Evolutionary conservation across 768 basidiomycete species (phyloP).

Genomic region (Amylocystis lapponica): DNA sequence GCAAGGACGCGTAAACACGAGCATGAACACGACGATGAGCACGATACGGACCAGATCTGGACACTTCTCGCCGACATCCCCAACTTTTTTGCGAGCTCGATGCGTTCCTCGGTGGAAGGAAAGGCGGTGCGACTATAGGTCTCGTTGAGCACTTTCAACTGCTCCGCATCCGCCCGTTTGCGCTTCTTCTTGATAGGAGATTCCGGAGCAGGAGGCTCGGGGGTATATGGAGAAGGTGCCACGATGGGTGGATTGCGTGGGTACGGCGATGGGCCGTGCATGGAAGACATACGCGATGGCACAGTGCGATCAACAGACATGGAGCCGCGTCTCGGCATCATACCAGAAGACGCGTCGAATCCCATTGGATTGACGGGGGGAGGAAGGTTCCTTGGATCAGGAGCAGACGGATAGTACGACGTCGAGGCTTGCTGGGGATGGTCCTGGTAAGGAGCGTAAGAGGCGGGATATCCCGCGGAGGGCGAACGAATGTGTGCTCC

Average conservation of each 20-base stretch:
- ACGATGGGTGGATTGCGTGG: slow-evolving; percentile 32
- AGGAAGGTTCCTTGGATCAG: slow-evolving; percentile 30
- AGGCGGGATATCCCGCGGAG: slow-evolving; percentile 52
- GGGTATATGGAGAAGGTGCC: slow-evolving; percentile 13
- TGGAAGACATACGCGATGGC: slow-evolving; percentile 14
- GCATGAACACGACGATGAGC: slow-evolving; percentile 12
- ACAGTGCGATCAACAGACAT: slow-evolving; percentile 26
- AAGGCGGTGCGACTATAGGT: slow-evolving; percentile 79
- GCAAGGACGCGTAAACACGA: slow-evolving; percentile 16
- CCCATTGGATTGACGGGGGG: slow-evolving; percentile 15
- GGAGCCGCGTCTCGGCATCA: slow-evolving; percentile 28
- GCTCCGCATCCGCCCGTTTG: slow-evolving; percentile 76
- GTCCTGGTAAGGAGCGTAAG: slow-evolving; percentile 45
- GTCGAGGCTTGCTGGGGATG: slow-evolving; percentile 25
- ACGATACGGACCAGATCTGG: slow-evolving; percentile 65
- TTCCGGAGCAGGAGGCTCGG: slow-evolving; percentile 33
- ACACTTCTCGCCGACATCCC: slow-evolving; percentile 84
- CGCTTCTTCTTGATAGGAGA: slow-evolving; percentile 84
- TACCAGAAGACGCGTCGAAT: slow-evolving; percentile 10
- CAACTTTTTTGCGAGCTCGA: slow-evolving; percentile 64
- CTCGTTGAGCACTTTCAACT: slow-evolving; percentile 76
- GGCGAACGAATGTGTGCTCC: slow-evolving; percentile 49
- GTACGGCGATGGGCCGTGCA: slow-evolving; percentile 46
- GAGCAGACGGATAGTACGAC: slow-evolving; percentile 28
- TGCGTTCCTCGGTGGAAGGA: slow-evolving; percentile 84